Conservation (phyloP, 2,329 filamentous ascomycete genomes). For the Dactylellina drechsleri region DNA sequence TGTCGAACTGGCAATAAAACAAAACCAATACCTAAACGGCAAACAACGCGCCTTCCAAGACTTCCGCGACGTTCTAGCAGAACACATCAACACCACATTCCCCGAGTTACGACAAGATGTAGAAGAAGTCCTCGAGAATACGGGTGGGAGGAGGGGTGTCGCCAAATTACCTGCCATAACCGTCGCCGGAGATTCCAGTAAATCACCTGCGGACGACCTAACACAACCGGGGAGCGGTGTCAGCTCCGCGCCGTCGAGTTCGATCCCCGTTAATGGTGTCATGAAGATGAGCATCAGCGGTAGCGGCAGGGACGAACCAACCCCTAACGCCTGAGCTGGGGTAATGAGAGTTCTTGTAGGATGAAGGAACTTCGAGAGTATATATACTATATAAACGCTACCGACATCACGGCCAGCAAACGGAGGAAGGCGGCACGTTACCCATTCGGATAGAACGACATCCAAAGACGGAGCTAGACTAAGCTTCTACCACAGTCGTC, state of each 20-base stretch:
- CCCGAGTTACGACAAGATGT: conserved; percentile 70
- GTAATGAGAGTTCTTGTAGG: background rate
- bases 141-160: conserved; percentile 35
- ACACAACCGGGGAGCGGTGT: background rate
- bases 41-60: conserved; percentile 71
- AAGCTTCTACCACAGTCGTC: no score
- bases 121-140: conserved; percentile 63
- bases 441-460: no score
- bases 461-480: no score
- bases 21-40: conserved; percentile 74
- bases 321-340: conserved; percentile 26
- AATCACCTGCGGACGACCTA: conserved; percentile 18
- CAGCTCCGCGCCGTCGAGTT: conserved; percentile 17
- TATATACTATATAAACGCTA: background rate
- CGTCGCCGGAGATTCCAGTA: conserved; percentile 10
- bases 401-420: background rate
- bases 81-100: conserved; percentile 69
- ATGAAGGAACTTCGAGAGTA: no score
- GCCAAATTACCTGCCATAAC: conserved; percentile 31
- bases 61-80: conserved; percentile 72
- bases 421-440: background rate
- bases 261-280: conserved; percentile 44
- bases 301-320: conserved; percentile 44
- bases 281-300: conserved; percentile 53
- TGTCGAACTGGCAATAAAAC: conserved; percentile 73